Conservation (phyloP, 2,329 filamentous ascomycete species). For the Cercospora janseana region DNA sequence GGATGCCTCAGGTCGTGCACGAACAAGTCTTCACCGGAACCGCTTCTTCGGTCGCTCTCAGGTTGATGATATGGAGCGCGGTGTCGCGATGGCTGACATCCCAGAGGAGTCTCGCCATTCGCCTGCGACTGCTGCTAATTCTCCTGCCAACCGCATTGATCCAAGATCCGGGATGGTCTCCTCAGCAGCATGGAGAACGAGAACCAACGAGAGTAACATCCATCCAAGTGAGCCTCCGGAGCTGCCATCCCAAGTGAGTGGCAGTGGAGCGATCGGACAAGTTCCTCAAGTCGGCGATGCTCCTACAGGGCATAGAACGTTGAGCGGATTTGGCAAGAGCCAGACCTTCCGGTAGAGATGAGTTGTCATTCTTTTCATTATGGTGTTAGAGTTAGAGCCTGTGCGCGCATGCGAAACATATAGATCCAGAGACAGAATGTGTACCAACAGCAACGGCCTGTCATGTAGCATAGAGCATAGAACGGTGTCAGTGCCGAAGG, state of each 20-base stretch:
- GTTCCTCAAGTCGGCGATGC: conserved; percentile 12
- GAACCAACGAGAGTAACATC: conserved; percentile 34
- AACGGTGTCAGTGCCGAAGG: no score
- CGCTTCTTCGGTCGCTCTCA: conserved; percentile 59
- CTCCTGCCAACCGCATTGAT: conserved; percentile 29
- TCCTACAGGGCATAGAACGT: conserved; percentile 19
- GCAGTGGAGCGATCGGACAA: conserved; percentile 23
- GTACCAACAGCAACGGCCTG: no score
- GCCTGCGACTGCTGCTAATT: conserved; percentile 6
- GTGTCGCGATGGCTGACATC: conserved; percentile 38
- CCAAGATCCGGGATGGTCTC: conserved; percentile 36
- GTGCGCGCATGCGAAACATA: no score
- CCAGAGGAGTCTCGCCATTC: conserved; percentile 32
- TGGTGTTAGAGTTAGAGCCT: no score
- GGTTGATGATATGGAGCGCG: conserved; percentile 36
- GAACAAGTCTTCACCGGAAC: conserved; percentile 53
- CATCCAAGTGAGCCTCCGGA: conserved; percentile 24
- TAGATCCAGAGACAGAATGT: no score
- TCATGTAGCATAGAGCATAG: no score
- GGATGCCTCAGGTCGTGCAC: conserved; percentile 25
- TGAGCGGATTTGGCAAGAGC: conserved; percentile 19
- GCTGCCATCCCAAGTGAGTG: conserved; percentile 22
- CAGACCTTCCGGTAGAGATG: conserved; percentile 26
- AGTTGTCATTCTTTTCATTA: no score
- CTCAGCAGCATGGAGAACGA: conserved; percentile 33